Evolutionary conservation across 2,329 filamentous ascomycete species (phyloP).

Genomic region (Paecilomyces formosus): DNA sequence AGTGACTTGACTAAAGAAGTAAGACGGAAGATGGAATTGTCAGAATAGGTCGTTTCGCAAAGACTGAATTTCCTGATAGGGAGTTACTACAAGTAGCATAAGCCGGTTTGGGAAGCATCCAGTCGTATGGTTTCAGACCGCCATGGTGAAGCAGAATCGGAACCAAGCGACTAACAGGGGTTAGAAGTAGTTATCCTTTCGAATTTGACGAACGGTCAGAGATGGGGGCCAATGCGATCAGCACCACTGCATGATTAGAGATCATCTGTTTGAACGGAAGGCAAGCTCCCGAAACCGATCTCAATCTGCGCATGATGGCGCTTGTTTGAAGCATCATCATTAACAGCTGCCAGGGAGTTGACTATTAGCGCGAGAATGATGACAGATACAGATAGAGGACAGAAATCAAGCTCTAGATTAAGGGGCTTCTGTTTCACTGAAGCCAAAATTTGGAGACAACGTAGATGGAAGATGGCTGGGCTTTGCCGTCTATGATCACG

Average conservation of each 20-base stretch:
- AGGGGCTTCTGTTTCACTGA: background rate
- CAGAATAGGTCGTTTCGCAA: background rate
- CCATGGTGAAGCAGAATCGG: slow-evolving; percentile 12
- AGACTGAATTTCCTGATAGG: background rate
- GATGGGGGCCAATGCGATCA: background rate
- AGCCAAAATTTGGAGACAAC: background rate
- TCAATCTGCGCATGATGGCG: background rate
- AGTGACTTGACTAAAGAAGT: background rate
- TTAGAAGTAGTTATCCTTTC: background rate
- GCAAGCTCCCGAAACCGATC: background rate
- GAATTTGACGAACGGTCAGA: background rate
- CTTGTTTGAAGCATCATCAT: background rate
- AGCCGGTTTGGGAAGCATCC: slow-evolving; percentile 6
- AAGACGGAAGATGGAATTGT: background rate
- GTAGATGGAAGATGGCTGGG: background rate
- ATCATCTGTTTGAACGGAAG: background rate
- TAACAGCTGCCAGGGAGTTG: background rate
- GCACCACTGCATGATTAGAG: background rate
- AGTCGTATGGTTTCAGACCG: slow-evolving; percentile 13
- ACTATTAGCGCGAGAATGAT: background rate
- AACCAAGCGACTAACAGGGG: slow-evolving; percentile 1
- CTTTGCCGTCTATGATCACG: background rate
- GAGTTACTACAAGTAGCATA: slow-evolving; percentile 11
- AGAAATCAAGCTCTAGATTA: background rate
- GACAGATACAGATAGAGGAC: background rate